phyloP scores from a whole-genome alignment of 2,329 filamentous ascomycete genomes.

The Claviceps sp. region DNA sequence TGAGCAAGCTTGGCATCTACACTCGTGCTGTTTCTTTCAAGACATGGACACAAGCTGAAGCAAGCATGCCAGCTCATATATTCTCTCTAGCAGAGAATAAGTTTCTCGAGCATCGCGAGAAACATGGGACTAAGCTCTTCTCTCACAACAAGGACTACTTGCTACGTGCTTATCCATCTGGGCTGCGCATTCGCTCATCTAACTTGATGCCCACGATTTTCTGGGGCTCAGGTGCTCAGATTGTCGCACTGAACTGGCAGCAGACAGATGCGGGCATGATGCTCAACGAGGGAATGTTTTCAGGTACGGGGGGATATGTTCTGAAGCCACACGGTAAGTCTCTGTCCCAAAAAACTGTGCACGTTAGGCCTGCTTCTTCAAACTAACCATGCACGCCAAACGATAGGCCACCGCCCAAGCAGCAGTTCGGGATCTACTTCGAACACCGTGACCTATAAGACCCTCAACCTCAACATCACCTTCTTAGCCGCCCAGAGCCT shows the following conservation, averaged over 20 bases:
- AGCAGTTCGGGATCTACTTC: constrained; percentile 11
- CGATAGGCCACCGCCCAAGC: constrained; percentile 18
- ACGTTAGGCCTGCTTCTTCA: neutral
- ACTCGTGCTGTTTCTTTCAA: constrained; percentile 75
- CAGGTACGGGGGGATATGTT: constrained; percentile 69
- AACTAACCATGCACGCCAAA: neutral
- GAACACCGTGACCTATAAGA: constrained; percentile 34
- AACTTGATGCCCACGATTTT: constrained; percentile 77
- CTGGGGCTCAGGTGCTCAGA: constrained; percentile 81
- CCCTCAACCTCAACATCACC: constrained; percentile 57
- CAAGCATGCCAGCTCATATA: constrained; percentile 51
- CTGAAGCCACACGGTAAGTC: constrained; percentile 59
- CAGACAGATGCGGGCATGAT: constrained; percentile 86
- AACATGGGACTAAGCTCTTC: constrained; percentile 45
- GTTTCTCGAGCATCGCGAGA: constrained; percentile 47
- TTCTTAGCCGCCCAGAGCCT: constrained; percentile 67
- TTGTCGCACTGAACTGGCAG: constrained; percentile 92
- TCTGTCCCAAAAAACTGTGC: neutral
- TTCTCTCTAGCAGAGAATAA: constrained; percentile 53
- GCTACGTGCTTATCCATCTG: constrained; percentile 82
- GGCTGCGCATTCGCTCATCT: constrained; percentile 66
- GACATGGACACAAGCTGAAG: constrained; percentile 59
- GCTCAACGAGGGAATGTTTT: constrained; percentile 90
- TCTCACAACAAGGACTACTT: constrained; percentile 69
- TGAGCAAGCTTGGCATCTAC: constrained; percentile 70